Percentiles rank a stretch among this genome's conserved stretches.
These are phyloP conservation scores for Incumbomyces delicatus DNA, from an alignment of 2,329 filamentous ascomycete genomes.

Conservation along the genomic window DNA sequence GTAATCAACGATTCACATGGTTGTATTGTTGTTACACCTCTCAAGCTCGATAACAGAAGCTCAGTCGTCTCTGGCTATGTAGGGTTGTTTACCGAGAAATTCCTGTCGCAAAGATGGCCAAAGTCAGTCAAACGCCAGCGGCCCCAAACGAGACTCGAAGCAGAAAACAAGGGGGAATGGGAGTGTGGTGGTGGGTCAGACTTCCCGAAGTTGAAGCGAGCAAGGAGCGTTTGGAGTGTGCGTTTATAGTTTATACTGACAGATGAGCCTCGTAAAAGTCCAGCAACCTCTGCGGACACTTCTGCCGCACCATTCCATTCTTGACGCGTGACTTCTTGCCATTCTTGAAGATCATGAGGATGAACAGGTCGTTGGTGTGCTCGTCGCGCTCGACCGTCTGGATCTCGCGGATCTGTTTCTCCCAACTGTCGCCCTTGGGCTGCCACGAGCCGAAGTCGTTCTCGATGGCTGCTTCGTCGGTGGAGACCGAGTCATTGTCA, in stretches of 20 bases:
- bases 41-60: no score
- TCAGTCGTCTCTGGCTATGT: not conserved
- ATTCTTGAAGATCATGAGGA: slow-evolving; percentile 36
- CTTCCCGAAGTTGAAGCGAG: not conserved
- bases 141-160: not conserved
- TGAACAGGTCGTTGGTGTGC: slow-evolving; percentile 26
- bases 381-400: slow-evolving; percentile 35
- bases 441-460: slow-evolving; percentile 27
- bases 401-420: slow-evolving; percentile 31
- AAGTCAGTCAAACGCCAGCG: slow-evolving; percentile 1
- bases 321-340: slow-evolving; percentile 34
- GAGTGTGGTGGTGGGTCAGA: no score
- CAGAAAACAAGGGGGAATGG: no score
- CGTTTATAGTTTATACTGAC: slow-evolving; percentile 17
- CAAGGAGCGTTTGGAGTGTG: no score
- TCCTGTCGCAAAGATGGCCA: not conserved
- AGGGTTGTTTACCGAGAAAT: slow-evolving; percentile 3
- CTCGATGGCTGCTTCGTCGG: slow-evolving; percentile 17
- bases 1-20: no score
- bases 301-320: slow-evolving; percentile 32
- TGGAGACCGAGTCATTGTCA: not conserved
- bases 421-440: slow-evolving; percentile 34
- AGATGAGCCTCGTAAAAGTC: slow-evolving; percentile 41
- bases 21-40: no score
- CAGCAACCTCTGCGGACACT: slow-evolving; percentile 38